These are phyloP conservation scores for Escovopsis weberi DNA, from an alignment of 2,329 filamentous ascomycete species.

Conservation along the genomic window DNA sequence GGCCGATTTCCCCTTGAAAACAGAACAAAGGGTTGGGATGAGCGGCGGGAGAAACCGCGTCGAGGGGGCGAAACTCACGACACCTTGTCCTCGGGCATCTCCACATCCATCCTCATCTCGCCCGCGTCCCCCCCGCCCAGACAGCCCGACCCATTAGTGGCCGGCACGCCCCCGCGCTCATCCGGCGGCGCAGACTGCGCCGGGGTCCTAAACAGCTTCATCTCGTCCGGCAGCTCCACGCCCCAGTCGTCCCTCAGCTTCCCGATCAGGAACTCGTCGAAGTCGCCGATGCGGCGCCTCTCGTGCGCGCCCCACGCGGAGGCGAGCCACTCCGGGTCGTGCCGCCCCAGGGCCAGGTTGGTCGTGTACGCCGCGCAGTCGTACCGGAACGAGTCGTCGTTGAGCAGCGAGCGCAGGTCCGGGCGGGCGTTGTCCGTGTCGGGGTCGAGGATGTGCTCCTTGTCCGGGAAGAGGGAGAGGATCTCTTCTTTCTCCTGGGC, in stretches of 20 bases:
- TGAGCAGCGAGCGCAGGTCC: slow-evolving; percentile 27
- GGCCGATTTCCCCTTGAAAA: too few species aligned
- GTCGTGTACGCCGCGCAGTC: slow-evolving; percentile 31
- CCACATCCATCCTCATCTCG: slow-evolving; percentile 6
- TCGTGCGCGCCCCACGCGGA: slow-evolving; percentile 37
- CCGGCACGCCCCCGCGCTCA: background rate
- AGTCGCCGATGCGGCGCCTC: slow-evolving; percentile 32
- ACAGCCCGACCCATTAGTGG: too few species aligned
- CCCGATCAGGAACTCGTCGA: slow-evolving; percentile 30
- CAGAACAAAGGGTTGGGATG: too few species aligned
- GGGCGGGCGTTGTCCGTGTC: slow-evolving; percentile 24
- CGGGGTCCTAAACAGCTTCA: slow-evolving; percentile 8
- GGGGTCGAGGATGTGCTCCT: slow-evolving; percentile 21
- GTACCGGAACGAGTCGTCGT: slow-evolving; percentile 32
- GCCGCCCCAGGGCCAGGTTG: slow-evolving; percentile 30
- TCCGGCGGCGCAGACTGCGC: background rate
- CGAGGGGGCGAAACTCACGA: background rate
- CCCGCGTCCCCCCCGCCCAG: background rate
- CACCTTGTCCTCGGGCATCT: slow-evolving; percentile 4
- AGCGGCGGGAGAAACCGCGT: too few species aligned
- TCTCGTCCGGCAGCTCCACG: slow-evolving; percentile 22
- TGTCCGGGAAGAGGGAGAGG: slow-evolving; percentile 23
- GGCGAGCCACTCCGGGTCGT: slow-evolving; percentile 38
- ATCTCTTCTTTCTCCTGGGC: slow-evolving; percentile 21
- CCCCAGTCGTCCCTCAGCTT: slow-evolving; percentile 36